Evolutionary conservation across 345 rosid species (phyloP).

Genomic region (Rhizophora mangle): DNA sequence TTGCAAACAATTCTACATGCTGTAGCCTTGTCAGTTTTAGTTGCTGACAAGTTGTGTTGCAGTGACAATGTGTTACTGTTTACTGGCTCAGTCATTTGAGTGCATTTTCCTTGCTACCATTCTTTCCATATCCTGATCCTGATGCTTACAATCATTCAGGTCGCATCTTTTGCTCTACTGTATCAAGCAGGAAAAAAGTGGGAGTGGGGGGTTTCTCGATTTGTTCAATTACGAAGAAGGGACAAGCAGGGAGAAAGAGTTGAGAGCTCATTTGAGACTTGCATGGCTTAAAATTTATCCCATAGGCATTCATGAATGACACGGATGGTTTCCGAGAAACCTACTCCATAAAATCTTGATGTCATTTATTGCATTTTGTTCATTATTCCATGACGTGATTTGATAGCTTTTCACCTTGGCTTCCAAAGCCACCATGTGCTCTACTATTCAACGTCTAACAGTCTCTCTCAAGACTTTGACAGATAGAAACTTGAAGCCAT

Average conservation of each 20-base stretch:
- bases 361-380: slow-evolving; percentile 16
- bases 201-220: too few species aligned
- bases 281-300: neutral
- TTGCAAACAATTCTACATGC: too few species aligned
- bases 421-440: slow-evolving; percentile 34
- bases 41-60: too few species aligned
- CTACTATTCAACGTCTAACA: slow-evolving; percentile 52
- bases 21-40: too few species aligned
- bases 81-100: too few species aligned
- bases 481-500: slow-evolving; percentile 10
- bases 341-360: slow-evolving; percentile 10
- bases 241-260: slow-evolving; percentile 14
- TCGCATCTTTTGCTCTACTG: too few species aligned
- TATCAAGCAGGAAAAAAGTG: too few species aligned
- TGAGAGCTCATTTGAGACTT: slow-evolving; percentile 4
- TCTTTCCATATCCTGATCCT: too few species aligned
- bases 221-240: slow-evolving; percentile 22
- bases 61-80: too few species aligned
- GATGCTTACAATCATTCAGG: too few species aligned
- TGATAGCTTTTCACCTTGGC: slow-evolving; percentile 23
- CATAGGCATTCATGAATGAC: slow-evolving; percentile 29
- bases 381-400: neutral
- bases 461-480: slow-evolving; percentile 33
- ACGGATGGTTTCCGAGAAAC: neutral
- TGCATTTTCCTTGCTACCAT: too few species aligned